Evolutionary conservation across 2,329 filamentous ascomycete species (phyloP), one percentile per base, ranked within the genome.

Genomic region (Xylariaceae sp.): DNA sequence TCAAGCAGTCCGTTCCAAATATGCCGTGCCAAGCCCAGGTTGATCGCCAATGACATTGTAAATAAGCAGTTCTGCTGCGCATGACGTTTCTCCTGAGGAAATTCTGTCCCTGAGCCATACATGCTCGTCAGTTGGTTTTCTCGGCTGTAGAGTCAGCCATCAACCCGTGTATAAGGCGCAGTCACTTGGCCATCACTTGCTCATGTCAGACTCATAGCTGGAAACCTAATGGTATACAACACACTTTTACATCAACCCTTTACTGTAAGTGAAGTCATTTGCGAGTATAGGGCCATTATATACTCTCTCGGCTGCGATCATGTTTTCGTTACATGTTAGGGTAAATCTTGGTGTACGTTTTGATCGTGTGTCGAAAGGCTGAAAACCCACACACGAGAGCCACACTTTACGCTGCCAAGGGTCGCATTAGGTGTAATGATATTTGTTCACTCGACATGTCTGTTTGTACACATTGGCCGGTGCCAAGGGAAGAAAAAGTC

Each of bases 391-490:
- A 17, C 44, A 55, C 50, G 42, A 54, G 7, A 28, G 22, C 22
- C 22, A 28, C 22, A 7, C 4, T 28, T 7, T 28, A 7, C 22
- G 22, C 7, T 5, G 7, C 22, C 22, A 4, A 28, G 22, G 22
- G 22, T 28, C 22, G 22, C 4, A 28, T 28, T 28, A 28, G 22
- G 36, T 54, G 53, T 44, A 57, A 57, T 57, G 52, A 57, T 53
- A 50, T 56, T 53, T 59, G 48, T 57, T 58, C 60, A 62, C 57
- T 66, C 58, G 59, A 62, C 59, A 61, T 59, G 52, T 56, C 57
- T 51, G 51, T 64, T 66, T 68, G 58, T 67, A 68, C 64, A 68
- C 54, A 55, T 54, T 57, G 57, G 60, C 57, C 54, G 53, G 60
- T 55, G 59, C 63, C 64, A 60, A 58, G 56, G 58, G 52, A 48